A percentile compares a stretch with the other conserved stretches of the same genome.
These are phyloP conservation scores for Argentina anserina DNA, from an alignment of 306 rosid species.

Conservation along the genomic window DNA sequence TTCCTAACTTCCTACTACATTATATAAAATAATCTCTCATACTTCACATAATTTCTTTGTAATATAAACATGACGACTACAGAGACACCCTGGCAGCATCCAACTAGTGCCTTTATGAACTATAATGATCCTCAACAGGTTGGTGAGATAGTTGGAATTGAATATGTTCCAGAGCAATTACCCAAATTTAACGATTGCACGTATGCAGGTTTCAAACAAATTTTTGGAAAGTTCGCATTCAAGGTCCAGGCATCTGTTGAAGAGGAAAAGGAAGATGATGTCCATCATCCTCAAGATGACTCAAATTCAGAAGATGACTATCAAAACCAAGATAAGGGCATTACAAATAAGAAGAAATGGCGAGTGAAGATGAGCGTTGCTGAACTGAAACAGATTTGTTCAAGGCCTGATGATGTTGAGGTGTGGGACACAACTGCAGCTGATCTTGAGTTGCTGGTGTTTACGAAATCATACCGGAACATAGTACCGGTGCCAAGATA, in stretches of 20 bases:
- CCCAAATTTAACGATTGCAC: constrained; percentile 61
- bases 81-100: constrained; percentile 43
- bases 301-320: constrained; percentile 83
- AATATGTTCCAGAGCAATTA: constrained; percentile 74
- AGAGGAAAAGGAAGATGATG: constrained; percentile 69
- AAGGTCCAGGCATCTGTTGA: constrained; percentile 49
- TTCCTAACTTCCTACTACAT: background rate
- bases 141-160: constrained; percentile 63
- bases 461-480: constrained; percentile 81
- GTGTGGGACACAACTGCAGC: constrained; percentile 98
- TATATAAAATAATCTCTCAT: background rate
- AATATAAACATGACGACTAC: constrained; percentile 43
- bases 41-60: background rate
- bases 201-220: constrained; percentile 76
- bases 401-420: constrained; percentile 98
- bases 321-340: constrained; percentile 61
- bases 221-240: constrained; percentile 74
- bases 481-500: constrained; percentile 99
- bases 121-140: constrained; percentile 39
- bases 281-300: constrained; percentile 42
- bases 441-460: constrained; percentile 93
- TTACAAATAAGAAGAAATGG: constrained; percentile 91
- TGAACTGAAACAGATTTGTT: constrained; percentile 76
- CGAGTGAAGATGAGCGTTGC: constrained; percentile 83
- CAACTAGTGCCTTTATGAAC: constrained; percentile 48